Conservation (phyloP, 495 filamentous ascomycete genomes). For the Penicillium crystallinum region DNA sequence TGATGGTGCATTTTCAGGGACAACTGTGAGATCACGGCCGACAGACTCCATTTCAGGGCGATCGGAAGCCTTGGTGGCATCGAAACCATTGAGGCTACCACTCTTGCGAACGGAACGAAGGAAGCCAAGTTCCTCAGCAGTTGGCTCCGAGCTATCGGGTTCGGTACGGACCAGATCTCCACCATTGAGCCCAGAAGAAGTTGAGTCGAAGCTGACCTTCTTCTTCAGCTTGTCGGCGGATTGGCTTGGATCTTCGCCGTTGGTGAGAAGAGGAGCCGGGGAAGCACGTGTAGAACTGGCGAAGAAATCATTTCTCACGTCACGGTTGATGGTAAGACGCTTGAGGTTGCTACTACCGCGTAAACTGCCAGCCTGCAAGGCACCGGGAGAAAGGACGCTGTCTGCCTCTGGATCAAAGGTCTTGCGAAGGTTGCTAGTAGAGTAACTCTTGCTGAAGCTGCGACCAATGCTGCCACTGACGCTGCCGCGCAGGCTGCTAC, state of each 20-base stretch:
- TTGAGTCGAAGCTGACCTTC: constrained; percentile 83
- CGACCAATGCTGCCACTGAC: constrained; percentile 55
- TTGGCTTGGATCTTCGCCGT: constrained; percentile 40
- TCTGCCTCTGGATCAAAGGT: constrained; percentile 62
- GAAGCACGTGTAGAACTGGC: constrained; percentile 19
- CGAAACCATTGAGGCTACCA: constrained; percentile 46
- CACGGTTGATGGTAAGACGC: constrained; percentile 83
- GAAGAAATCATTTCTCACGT: constrained; percentile 73
- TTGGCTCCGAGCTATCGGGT: constrained; percentile 48
- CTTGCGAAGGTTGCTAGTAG: constrained; percentile 63
- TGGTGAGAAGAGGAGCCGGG: constrained; percentile 43
- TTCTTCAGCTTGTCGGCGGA: constrained; percentile 58
- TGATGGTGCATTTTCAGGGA: constrained; percentile 60
- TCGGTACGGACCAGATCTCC: constrained; percentile 43
- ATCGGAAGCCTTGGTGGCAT: constrained; percentile 34
- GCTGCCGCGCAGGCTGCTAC: constrained; percentile 31
- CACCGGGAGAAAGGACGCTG: constrained; percentile 79
- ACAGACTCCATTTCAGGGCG: constrained; percentile 68
- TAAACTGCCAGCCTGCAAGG: constrained; percentile 67
- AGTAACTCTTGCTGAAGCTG: constrained; percentile 55
- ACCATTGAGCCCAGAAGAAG: constrained; percentile 36
- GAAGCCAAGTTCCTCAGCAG: constrained; percentile 62
- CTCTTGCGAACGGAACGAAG: constrained; percentile 50
- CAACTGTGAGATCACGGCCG: constrained; percentile 69
- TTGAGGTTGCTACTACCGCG: constrained; percentile 67